Base-by-base conservation (phyloP, 805 yeast genomes). In the Metschnikowia lunata region DNA sequence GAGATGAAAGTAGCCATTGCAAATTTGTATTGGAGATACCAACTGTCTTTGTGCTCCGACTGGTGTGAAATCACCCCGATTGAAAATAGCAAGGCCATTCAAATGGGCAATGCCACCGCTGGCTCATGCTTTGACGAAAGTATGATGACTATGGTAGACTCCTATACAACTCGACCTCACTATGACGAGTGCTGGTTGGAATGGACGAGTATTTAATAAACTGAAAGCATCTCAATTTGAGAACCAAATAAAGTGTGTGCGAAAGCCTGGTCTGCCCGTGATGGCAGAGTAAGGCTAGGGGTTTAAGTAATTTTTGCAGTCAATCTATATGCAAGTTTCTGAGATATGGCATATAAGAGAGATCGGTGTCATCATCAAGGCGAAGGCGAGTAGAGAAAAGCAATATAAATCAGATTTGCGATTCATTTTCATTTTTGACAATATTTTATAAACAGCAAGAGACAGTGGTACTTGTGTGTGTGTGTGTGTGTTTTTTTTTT, bases 1-100 rank as follows among this genome's bases (percentile, higher is more conserved):
- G 89, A 83, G 56, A 80, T 83, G 70, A 83, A 82, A 57, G 54
- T 81, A 35, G 72, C 75, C 10, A 55, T 79, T 27, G 77, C 80
- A 8, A 72, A 73, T 46, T 58, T 84, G 13, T 76, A 81, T 55
- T 74, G 77, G 71, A 69, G 75, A 39, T 79, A 58, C 50, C 42
- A 50, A 9, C 70, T 79, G 23, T 46, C 50, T 11, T 57, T 77
- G 8, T 66, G 74, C 39, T 30, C 53, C 1, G 67, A 69, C 36
- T 76, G 82, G 82, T 74, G 80, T 49, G 49, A 52, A 2, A 50
- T 69, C 40, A 45, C 51, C 7, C 51, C 51, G 10, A 13, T 47
- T 57, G 36, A 34, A 37, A 18, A 42, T 9, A 39, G 32, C 9
- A 46, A 46, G 26, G 39, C 42, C 8, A 50, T 57, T 1, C 44